Base-by-base conservation (phyloP, 2,329 filamentous ascomycete genomes). In the Neofusicoccum kwambonambiense region DNA sequence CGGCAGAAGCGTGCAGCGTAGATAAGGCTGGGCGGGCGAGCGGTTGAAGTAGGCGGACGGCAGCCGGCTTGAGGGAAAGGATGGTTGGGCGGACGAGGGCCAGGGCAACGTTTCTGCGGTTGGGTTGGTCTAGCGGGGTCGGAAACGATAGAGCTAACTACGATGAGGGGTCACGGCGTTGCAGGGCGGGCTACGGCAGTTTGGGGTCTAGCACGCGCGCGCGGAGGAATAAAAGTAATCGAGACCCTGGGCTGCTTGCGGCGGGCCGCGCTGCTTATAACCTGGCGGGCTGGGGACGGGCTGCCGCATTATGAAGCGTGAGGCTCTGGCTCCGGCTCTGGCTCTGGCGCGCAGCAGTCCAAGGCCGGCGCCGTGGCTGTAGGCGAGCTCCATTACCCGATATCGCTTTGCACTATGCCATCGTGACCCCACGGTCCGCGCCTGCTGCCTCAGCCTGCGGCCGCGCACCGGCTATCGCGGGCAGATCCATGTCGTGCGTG, bases 301-400 rank as follows among this genome's bases (percentile, higher is more conserved):
- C 42, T 17, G 56, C 41, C 27, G 56, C 31, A 45, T 60, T 60
- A 37, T 60, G 31, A 60, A 60, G 56, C 56, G 39, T 34, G 27
- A 52, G 50, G 34, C 50, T 52, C 50, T 37, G 22, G 45, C 49
- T n/a, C n/a, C 12, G 52, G 17, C 50, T 52, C 50, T 37, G 22
- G 45, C 49, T n/a, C n/a, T 22, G 52, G 17, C 22, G 35, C 39
- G 19, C 4, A 27, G 22, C 41, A 15, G 22, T 37, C 42, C n/a
- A 60, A 60, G 56, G 56, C 41, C 42, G 56, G 56, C 56, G 56
- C 56, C 56, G 56, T 45, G 27, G 50, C 56, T 9, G 42, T 60
- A 60, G 56, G 56, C 56, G 56, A 60, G 42, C 44, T 47, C 56
- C 56, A 60, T 60, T 47, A 35, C 56, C 56, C 56, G 56, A 60